Evolutionary conservation across 78 protist species (phyloP).

Genomic region (Andalucia godoyi): DNA sequence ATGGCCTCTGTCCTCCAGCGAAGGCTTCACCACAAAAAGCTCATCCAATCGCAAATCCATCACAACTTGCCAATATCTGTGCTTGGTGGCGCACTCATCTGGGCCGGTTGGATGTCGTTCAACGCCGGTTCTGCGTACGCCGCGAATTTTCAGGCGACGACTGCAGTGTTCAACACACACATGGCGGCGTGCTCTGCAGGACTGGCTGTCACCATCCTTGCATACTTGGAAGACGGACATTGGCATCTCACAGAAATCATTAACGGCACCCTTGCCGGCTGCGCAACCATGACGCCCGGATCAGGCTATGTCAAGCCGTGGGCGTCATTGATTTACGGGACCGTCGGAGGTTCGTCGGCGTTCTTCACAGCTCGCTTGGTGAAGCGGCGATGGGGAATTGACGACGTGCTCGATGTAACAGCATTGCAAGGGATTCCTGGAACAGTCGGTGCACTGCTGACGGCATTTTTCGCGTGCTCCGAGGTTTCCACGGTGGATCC

Average conservation of each 20-base stretch:
- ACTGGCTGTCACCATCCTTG: neutral
- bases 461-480: slow-evolving; percentile 21
- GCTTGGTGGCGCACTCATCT: slow-evolving; percentile 62
- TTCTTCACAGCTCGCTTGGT: slow-evolving; percentile 21
- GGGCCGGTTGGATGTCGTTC: slow-evolving; percentile 86
- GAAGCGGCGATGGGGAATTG: slow-evolving; percentile 34
- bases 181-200: slow-evolving; percentile 18
- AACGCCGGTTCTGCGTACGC: slow-evolving; percentile 65
- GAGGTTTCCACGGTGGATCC: neutral
- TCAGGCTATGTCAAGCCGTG: slow-evolving; percentile 49
- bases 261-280: slow-evolving; percentile 39
- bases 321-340: slow-evolving; percentile 35
- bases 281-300: slow-evolving; percentile 69
- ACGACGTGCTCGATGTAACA: slow-evolving; percentile 62
- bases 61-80: slow-evolving; percentile 45
- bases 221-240: neutral
- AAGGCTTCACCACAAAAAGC: neutral
- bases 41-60: neutral
- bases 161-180: slow-evolving; percentile 50
- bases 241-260: neutral
- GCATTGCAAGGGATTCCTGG: slow-evolving; percentile 59
- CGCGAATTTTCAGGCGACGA: slow-evolving; percentile 32
- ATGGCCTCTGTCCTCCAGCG: slow-evolving; percentile 16
- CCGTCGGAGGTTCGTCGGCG: slow-evolving; percentile 29
- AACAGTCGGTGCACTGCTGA: slow-evolving; percentile 42